Conservation (phyloP, 139 green algal species). For the Asterochloris sp. region DNA sequence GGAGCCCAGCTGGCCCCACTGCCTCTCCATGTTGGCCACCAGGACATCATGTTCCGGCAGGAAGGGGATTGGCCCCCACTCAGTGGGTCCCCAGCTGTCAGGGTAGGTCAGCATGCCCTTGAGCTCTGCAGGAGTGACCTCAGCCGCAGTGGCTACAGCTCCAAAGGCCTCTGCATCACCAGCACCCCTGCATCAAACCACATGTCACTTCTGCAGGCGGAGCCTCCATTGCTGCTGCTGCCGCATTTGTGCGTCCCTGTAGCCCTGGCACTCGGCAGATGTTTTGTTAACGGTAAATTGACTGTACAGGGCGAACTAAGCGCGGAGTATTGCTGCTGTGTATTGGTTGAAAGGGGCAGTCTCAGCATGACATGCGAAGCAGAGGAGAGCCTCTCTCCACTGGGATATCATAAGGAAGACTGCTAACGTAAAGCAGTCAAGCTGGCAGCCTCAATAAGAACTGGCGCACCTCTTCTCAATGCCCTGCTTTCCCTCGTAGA, state of each 20-base stretch:
- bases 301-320: neutral
- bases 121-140: constrained; percentile 59
- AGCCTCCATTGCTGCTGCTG: too few species aligned
- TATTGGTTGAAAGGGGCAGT: too few species aligned
- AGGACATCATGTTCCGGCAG: constrained; percentile 79
- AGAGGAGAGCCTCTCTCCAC: too few species aligned
- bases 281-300: neutral
- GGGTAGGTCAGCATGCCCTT: constrained; percentile 74
- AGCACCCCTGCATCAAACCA: constrained; percentile 10
- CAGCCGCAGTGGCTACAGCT: constrained; percentile 22
- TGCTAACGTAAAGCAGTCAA: too few species aligned
- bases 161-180: constrained; percentile 32
- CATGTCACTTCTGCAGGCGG: too few species aligned
- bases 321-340: too few species aligned
- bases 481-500: constrained; percentile 46
- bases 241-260: too few species aligned
- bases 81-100: constrained; percentile 73
- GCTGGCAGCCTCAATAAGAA: neutral
- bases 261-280: too few species aligned
- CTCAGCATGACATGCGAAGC: too few species aligned
- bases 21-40: constrained; percentile 75
- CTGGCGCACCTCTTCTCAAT: constrained; percentile 22
- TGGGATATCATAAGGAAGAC: too few species aligned
- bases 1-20: constrained; percentile 81
- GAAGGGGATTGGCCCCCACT: constrained; percentile 92